These are phyloP conservation scores for Usnea hakonensis DNA, from an alignment of 495 filamentous ascomycete species.

Conservation along the genomic window DNA sequence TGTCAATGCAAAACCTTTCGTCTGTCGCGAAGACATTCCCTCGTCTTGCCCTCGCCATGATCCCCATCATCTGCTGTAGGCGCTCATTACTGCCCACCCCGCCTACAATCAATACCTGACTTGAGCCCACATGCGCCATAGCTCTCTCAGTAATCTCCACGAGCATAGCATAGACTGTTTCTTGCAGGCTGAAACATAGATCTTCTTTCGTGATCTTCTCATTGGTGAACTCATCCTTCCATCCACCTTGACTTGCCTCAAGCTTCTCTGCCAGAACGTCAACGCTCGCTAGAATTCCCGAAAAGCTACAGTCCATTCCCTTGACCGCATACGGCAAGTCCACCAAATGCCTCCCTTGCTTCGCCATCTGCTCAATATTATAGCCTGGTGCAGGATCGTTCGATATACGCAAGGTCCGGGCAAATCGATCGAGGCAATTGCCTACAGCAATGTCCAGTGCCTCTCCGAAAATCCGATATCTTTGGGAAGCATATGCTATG, in stretches of 20 bases:
- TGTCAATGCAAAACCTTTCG: constrained; percentile 97
- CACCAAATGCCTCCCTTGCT: constrained; percentile 62
- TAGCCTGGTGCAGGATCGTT: constrained; percentile 97
- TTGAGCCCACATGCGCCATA: constrained; percentile 92
- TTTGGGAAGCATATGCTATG: constrained; percentile 87
- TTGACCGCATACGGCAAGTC: constrained; percentile 95
- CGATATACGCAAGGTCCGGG: constrained; percentile 76
- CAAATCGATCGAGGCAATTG: constrained; percentile 95
- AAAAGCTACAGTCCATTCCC: constrained; percentile 96
- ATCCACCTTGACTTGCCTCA: constrained; percentile 26
- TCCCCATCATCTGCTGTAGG: constrained; percentile 95
- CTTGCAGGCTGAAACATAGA: constrained; percentile 89
- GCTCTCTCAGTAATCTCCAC: constrained; percentile 98
- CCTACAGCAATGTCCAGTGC: constrained; percentile 95
- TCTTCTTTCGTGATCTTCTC: constrained; percentile 67
- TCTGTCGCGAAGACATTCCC: constrained; percentile 92
- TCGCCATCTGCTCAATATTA: constrained; percentile 95
- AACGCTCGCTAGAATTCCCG: constrained; percentile 75
- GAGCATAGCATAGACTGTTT: constrained; percentile 92
- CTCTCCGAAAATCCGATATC: constrained; percentile 97
- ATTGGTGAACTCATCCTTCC: constrained; percentile 32
- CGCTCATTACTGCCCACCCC: constrained; percentile 98
- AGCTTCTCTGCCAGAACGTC: constrained; percentile 62
- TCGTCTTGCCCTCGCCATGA: constrained; percentile 86
- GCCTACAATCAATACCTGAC: constrained; percentile 87